Conservation (phyloP, 768 basidiomycete genomes). For the Daedalea quercina region DNA sequence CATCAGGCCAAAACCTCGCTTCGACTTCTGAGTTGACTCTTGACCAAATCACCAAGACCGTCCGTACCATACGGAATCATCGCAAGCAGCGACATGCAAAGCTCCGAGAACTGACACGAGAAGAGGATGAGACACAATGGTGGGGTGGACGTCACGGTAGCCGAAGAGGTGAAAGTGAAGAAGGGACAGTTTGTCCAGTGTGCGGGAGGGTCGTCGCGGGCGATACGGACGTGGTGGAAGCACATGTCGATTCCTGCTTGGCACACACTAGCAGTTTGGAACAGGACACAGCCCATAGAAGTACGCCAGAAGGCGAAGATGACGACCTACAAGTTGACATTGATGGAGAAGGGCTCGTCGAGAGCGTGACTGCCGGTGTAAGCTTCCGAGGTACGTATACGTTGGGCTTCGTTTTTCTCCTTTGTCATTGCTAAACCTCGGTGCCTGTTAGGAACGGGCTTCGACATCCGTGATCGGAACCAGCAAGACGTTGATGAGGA, state of each 20-base stretch:
- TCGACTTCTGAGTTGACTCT: constrained; percentile 19
- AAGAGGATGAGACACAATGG: constrained; percentile 41
- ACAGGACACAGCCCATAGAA: constrained; percentile 29
- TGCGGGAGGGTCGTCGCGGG: constrained; percentile 53
- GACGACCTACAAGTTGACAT: constrained; percentile 23
- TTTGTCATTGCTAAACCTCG: not conserved
- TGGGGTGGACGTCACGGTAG: constrained; percentile 13
- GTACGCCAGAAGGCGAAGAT: constrained; percentile 14
- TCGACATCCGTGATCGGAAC: constrained; percentile 51
- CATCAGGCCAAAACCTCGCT: constrained; percentile 4
- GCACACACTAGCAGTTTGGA: constrained; percentile 44
- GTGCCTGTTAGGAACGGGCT: constrained; percentile 54
- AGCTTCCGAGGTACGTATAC: constrained; percentile 28
- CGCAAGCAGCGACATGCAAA: constrained; percentile 64
- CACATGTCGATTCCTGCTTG: constrained; percentile 78
- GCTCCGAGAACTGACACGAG: constrained; percentile 60
- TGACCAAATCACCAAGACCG: constrained; percentile 38
- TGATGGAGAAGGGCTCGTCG: constrained; percentile 39
- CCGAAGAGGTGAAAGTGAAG: constrained; percentile 22
- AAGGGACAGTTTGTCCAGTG: constrained; percentile 60
- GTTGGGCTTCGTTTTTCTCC: constrained; percentile 6
- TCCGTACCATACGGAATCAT: constrained; percentile 58
- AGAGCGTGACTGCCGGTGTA: constrained; percentile 28
- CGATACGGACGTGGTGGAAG: constrained; percentile 67
- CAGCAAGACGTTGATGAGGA: constrained; percentile 70